Conservation (phyloP, 2,329 filamentous ascomycete species). For the Curvularia eragrostidis region DNA sequence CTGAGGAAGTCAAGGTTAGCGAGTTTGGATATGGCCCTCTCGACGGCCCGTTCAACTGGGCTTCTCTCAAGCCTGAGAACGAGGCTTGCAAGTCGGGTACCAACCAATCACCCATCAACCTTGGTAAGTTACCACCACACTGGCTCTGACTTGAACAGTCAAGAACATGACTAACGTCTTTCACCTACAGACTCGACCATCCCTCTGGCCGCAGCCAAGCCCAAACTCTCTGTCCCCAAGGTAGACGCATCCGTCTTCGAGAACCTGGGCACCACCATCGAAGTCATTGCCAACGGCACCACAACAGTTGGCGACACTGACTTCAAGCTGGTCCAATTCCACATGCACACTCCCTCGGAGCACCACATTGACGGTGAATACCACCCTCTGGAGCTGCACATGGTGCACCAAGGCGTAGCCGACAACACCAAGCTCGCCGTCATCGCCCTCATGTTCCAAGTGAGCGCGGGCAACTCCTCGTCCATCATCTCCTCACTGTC, state of each 20-base stretch:
- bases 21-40: slow-evolving; percentile 54
- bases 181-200: slow-evolving; percentile 42
- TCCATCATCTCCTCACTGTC: slow-evolving; percentile 41
- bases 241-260: slow-evolving; percentile 57
- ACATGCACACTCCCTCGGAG: slow-evolving; percentile 68
- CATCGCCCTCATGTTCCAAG: slow-evolving; percentile 53
- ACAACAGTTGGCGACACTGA: slow-evolving; percentile 51
- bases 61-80: slow-evolving; percentile 55
- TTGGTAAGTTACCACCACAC: slow-evolving; percentile 43
- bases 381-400: slow-evolving; percentile 61
- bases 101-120: slow-evolving; percentile 64
- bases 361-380: slow-evolving; percentile 60
- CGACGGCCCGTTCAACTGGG: slow-evolving; percentile 62
- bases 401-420: slow-evolving; percentile 62
- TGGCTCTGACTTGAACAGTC: neutral
- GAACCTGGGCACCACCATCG: slow-evolving; percentile 65
- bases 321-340: slow-evolving; percentile 62
- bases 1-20: slow-evolving; percentile 38
- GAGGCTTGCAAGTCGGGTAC: slow-evolving; percentile 57
- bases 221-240: slow-evolving; percentile 52
- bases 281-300: slow-evolving; percentile 61
- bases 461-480: slow-evolving; percentile 44
- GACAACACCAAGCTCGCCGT: slow-evolving; percentile 49
- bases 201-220: slow-evolving; percentile 35
- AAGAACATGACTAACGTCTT: slow-evolving; percentile 2